A percentile compares a stretch with the other conserved stretches of the same genome.
Evolutionary conservation across 805 yeast species (phyloP).

Genomic region (Diddensiella transvaalensis): DNA sequence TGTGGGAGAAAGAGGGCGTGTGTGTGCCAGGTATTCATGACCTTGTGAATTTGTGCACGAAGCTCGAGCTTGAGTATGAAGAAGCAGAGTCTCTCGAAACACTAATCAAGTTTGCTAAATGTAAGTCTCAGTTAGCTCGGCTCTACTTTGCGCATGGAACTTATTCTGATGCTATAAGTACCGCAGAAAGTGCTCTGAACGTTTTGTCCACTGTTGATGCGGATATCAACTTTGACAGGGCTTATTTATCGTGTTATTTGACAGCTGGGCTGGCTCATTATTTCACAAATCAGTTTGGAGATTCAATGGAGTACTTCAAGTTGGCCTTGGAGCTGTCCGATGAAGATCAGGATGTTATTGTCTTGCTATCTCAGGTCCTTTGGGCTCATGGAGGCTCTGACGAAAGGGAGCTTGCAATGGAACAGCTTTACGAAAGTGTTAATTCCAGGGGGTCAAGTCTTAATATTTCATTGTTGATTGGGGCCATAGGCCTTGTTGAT

Average conservation of each 20-base stretch:
- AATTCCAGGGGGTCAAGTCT: slow-evolving; percentile 63
- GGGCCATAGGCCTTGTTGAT: slow-evolving; percentile 70
- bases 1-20: slow-evolving; percentile 65
- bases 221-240: slow-evolving; percentile 13
- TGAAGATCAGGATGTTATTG: slow-evolving; percentile 62
- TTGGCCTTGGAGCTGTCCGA: slow-evolving; percentile 54
- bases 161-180: slow-evolving; percentile 57
- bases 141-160: slow-evolving; percentile 57
- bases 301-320: slow-evolving; percentile 64
- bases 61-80: slow-evolving; percentile 57
- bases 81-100: slow-evolving; percentile 45
- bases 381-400: slow-evolving; percentile 74
- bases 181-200: slow-evolving; percentile 54
- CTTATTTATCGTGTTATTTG: slow-evolving; percentile 51
- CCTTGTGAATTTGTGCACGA: not conserved
- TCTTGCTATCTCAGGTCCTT: slow-evolving; percentile 72
- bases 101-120: slow-evolving; percentile 49
- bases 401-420: slow-evolving; percentile 77
- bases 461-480: slow-evolving; percentile 65
- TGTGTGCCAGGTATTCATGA: slow-evolving; percentile 51
- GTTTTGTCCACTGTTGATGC: slow-evolving; percentile 40
- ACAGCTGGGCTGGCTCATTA: slow-evolving; percentile 71
- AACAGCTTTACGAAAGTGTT: slow-evolving; percentile 68
- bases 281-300: slow-evolving; percentile 59
- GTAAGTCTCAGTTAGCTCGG: slow-evolving; percentile 71